A percentile compares a stretch with the other conserved stretches of the same genome.
Evolutionary conservation across 768 basidiomycete species (phyloP).

Genomic region (Trametes punicea): DNA sequence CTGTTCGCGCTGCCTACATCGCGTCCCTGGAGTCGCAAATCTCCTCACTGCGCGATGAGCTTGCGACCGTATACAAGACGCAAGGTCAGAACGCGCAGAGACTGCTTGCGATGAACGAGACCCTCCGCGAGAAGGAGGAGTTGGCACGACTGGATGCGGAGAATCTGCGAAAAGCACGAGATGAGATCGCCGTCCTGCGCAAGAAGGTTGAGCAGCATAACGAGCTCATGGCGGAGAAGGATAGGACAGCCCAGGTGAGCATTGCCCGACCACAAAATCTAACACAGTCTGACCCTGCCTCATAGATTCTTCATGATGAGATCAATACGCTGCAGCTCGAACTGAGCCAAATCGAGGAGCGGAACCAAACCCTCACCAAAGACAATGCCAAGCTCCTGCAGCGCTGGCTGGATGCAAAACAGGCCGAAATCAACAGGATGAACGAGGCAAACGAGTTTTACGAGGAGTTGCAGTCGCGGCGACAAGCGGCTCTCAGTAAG

Average conservation of each 20-base stretch:
- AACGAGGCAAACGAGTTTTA: conserved; percentile 91
- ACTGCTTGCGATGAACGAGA: conserved; percentile 91
- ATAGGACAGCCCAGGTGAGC: conserved; percentile 79
- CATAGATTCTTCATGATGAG: conserved; percentile 86
- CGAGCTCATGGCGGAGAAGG: conserved; percentile 86
- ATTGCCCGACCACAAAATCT: too few relatives aligned
- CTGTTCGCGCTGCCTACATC: conserved; percentile 85
- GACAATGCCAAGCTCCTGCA: conserved; percentile 96
- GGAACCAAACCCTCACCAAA: conserved; percentile 79
- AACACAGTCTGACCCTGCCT: background rate
- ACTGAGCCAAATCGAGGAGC: conserved; percentile 82
- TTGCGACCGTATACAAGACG: conserved; percentile 93
- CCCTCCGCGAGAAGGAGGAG: conserved; percentile 91
- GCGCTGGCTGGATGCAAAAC: conserved; percentile 96
- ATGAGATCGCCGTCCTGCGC: conserved; percentile 67
- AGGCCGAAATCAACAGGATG: conserved; percentile 89
- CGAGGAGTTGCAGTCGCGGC: conserved; percentile 78
- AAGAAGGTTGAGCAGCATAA: conserved; percentile 80
- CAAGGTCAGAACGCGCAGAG: conserved; percentile 95
- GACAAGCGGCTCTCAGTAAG: conserved; percentile 60
- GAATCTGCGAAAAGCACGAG: conserved; percentile 68
- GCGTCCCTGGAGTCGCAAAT: conserved; percentile 92
- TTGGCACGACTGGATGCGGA: conserved; percentile 78
- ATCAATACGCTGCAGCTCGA: conserved; percentile 90
- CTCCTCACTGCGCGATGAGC: conserved; percentile 85